Conservation (phyloP, 192 early-diverging fungal genomes). For the Dissophora globulifera region DNA sequence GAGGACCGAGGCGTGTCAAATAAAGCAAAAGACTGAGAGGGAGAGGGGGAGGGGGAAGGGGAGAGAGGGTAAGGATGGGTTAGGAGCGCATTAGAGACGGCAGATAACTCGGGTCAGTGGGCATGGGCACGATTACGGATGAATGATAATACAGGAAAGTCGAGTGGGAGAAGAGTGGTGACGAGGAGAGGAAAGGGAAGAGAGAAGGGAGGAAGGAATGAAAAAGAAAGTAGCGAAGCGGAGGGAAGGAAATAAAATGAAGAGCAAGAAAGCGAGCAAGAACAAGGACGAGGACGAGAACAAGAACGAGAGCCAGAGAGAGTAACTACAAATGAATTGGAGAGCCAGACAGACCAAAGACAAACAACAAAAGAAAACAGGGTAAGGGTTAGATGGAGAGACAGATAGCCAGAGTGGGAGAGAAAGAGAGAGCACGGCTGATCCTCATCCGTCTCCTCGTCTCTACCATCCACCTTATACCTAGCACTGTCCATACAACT, state of each 20-base stretch:
- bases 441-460: too few species aligned
- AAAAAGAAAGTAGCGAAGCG: neutral
- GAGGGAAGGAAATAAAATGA: neutral
- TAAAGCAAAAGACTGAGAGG: neutral
- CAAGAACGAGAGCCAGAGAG: neutral
- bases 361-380: too few species aligned
- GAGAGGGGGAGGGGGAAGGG: neutral
- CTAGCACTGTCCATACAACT: too few species aligned
- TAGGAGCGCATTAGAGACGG: conserved; percentile 1
- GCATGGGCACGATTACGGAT: neutral
- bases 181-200: conserved; percentile 4
- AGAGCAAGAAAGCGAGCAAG: neutral
- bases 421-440: too few species aligned
- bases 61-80: conserved; percentile 1
- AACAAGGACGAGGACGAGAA: neutral
- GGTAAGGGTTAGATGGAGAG: too few species aligned
- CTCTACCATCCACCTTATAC: too few species aligned
- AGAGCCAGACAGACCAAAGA: too few species aligned
- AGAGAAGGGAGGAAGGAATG: neutral
- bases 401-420: too few species aligned
- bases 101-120: neutral
- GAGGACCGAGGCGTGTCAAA: neutral
- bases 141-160: conserved; percentile 2
- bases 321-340: too few species aligned
- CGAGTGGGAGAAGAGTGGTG: neutral